Evolutionary conservation across 2,329 filamentous ascomycete species (phyloP), one percentile per base, ranked within the genome.

Genomic region (Canariomyces notabilis): DNA sequence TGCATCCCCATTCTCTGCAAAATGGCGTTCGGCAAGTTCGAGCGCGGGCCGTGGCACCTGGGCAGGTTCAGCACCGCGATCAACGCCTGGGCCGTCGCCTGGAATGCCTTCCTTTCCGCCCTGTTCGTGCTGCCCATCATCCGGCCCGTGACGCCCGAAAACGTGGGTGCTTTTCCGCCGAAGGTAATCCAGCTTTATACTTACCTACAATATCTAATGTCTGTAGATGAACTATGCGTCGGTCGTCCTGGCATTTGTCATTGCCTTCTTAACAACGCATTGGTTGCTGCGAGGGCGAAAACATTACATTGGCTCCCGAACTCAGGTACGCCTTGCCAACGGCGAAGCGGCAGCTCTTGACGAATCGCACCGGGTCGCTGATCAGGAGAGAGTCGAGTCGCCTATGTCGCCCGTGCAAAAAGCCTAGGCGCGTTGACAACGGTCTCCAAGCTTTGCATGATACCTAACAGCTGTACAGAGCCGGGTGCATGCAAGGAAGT

Each of bases 1-100:
- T 72, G 71, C 61, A 77, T 79, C 49, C 76, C 76, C 21, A 77
- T 79, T 54, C 48, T 69, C 39, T 77, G 73, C 67, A 77, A 77
- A 62, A 60, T 77, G 7, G 23, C 67, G 19, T 77, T 68, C 45
- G 63, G 61, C 46, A 66, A 68, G 39, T 78, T 78, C 57, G 57
- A 72, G 60, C 70, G 65, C 0, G 75, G 75, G 1, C 75, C 75
- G 29, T 78, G 73, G 72, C 62, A 75, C 50, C 60, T 78, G 58
- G 75, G 75, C 40, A 61, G 59, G 32, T 59, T 63, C 15, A 68
- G 68, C 50, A 44, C 50, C 7, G 61, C 53, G 11, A 58, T 78
- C 52, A 78, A 77, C 53, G 44, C 60, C 2, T 75, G 68, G 67
- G 72, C 74, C 19, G 72, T 69, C 54, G 51, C 66, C 15, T 79